Evolutionary conservation across 371 early-diverging fungal species (phyloP).

Genomic region (Mortierella sp.): DNA sequence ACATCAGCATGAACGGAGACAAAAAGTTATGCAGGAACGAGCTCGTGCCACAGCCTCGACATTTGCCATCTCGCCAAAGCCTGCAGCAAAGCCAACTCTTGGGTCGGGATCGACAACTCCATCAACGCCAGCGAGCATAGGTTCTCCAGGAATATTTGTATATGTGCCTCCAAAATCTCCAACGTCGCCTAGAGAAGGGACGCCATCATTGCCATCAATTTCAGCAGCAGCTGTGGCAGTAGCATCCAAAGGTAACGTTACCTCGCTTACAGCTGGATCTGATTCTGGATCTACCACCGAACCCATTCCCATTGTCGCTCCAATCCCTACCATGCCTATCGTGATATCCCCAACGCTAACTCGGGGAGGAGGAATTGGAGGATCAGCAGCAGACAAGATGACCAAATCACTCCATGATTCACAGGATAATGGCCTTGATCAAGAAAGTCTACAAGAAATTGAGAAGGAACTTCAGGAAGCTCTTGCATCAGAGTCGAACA

Average conservation of each 20-base stretch:
- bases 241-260: neutral
- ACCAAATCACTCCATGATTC: neutral
- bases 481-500: conserved; percentile 27
- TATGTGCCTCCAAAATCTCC: conserved; percentile 18
- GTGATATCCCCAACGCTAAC: conserved; percentile 37
- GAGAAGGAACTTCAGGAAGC: conserved; percentile 45
- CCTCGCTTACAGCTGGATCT: neutral
- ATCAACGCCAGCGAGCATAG: neutral
- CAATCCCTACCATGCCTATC: conserved; percentile 23
- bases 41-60: conserved; percentile 54
- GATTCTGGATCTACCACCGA: neutral
- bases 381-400: neutral
- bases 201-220: neutral
- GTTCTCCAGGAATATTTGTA: conserved; percentile 1
- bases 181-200: neutral
- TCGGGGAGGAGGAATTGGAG: conserved; percentile 24
- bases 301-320: conserved; percentile 17
- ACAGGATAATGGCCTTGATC: conserved; percentile 14
- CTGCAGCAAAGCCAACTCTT: neutral
- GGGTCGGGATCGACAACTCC: neutral
- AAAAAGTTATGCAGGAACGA: conserved; percentile 52
- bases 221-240: neutral
- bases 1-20: conserved; percentile 45
- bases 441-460: conserved; percentile 32
- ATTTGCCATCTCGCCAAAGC: conserved; percentile 40